These are phyloP conservation scores for Persicaria tinctoria DNA, from an alignment of 148 eudicot genomes.

Conservation along the genomic window DNA sequence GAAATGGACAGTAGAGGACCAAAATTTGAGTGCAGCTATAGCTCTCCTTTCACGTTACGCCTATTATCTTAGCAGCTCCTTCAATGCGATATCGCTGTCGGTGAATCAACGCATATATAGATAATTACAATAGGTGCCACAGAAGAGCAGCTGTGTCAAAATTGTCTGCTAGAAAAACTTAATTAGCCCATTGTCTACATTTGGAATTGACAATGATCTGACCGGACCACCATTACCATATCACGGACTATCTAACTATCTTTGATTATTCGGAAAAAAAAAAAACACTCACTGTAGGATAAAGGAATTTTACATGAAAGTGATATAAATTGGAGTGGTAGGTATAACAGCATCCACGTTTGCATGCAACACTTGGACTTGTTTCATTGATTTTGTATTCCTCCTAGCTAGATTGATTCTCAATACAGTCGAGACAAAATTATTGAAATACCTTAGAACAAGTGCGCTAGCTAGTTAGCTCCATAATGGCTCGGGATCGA, in stretches of 20 bases:
- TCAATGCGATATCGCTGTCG: background rate
- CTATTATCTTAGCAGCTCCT: background rate
- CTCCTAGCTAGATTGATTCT: background rate
- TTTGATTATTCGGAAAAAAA: background rate
- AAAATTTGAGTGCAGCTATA: background rate
- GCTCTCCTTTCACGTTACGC: background rate
- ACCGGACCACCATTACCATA: background rate
- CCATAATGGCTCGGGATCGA: no score
- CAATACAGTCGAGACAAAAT: no score
- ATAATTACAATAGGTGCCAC: background rate
- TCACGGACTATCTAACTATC: background rate
- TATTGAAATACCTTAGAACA: no score
- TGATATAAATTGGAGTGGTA: background rate
- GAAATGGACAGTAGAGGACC: constrained; percentile 4
- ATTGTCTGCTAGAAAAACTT: background rate
- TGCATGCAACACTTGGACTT: background rate
- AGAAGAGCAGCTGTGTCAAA: background rate
- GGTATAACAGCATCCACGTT: background rate
- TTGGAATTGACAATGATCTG: background rate
- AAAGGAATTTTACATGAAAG: background rate
- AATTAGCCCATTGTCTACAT: background rate
- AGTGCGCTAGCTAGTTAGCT: no score
- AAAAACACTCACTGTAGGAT: no score
- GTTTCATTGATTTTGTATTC: background rate
- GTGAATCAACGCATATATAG: background rate